phyloP scores from a whole-genome alignment of 108 stramenopile species.

The Cyclotella distinguenda region DNA sequence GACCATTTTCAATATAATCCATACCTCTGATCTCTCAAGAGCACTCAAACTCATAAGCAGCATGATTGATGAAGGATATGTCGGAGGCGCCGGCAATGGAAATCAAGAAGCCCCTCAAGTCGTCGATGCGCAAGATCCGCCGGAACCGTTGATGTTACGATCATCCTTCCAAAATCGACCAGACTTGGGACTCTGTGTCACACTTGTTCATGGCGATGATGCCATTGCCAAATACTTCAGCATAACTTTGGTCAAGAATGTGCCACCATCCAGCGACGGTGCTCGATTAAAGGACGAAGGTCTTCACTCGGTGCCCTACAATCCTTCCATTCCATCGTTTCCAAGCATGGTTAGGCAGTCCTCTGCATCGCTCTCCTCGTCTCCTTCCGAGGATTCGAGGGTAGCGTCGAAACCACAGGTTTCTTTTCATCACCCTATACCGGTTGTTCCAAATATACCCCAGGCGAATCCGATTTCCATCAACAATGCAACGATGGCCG shows the following conservation, averaged over 20 bases:
- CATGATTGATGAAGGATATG: conserved; percentile 30
- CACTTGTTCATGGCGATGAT: conserved; percentile 20
- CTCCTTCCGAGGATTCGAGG: no score
- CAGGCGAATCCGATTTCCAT: neutral
- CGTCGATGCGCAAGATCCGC: conserved; percentile 8
- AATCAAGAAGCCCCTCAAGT: conserved; percentile 1
- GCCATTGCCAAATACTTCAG: conserved; percentile 36
- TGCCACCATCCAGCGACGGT: neutral
- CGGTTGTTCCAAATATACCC: neutral
- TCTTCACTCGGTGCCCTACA: neutral
- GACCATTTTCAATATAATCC: conserved; percentile 44
- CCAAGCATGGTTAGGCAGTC: conserved; percentile 19
- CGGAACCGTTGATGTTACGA: conserved; percentile 12
- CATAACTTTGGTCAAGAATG: conserved; percentile 36
- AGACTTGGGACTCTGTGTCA: conserved; percentile 30
- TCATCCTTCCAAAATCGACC: conserved; percentile 23
- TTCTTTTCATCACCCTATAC: neutral
- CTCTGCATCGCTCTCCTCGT: conserved; percentile 3
- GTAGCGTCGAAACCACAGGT: neutral
- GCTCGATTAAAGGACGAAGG: neutral
- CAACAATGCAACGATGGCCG: neutral
- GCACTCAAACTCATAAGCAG: conserved; percentile 33
- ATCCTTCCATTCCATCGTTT: conserved; percentile 18
- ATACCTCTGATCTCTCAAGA: conserved; percentile 14
- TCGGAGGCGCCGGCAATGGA: neutral